A percentile compares a stretch with the other conserved stretches of the same genome.
Conservation (phyloP, 1,139 yeast species). For the Oligophagozyma castellii region DNA sequence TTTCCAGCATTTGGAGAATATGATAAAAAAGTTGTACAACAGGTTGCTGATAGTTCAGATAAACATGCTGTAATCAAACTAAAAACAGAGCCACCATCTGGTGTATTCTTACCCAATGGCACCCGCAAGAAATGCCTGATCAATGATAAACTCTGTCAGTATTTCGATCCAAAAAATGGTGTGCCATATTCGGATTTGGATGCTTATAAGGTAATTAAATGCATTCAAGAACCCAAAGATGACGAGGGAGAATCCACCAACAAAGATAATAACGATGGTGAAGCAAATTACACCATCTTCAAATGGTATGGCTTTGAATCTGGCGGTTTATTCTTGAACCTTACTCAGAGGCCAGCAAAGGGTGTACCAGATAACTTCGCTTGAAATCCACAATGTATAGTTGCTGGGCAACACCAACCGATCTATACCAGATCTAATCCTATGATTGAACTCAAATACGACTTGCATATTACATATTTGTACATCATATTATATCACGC, state of each 20-base stretch:
- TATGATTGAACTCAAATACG: too few relatives aligned
- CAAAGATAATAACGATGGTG: conserved; percentile 9
- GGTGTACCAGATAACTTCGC: conserved; percentile 82
- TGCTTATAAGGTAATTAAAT: conserved; percentile 56
- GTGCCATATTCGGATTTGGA: conserved; percentile 78
- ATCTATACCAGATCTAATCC: background rate
- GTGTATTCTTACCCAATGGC: conserved; percentile 60
- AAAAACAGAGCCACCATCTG: conserved; percentile 60
- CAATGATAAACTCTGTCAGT: conserved; percentile 67
- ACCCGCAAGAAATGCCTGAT: conserved; percentile 54
- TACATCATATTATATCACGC: background rate
- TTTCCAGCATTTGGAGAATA: conserved; percentile 56
- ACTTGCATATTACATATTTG: background rate
- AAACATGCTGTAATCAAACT: conserved; percentile 36
- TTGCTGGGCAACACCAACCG: background rate
- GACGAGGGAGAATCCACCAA: conserved; percentile 9
- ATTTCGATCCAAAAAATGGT: conserved; percentile 78
- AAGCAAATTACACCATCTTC: conserved; percentile 21
- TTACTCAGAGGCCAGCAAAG: conserved; percentile 49
- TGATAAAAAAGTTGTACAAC: conserved; percentile 34
- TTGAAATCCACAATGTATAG: background rate
- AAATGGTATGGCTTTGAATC: conserved; percentile 58
- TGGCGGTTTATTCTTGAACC: conserved; percentile 54
- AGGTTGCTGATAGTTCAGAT: conserved; percentile 27
- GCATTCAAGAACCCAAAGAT: conserved; percentile 43